Evolutionary conservation across 768 basidiomycete genomes (phyloP).

Genomic region (Suillus spraguei): DNA sequence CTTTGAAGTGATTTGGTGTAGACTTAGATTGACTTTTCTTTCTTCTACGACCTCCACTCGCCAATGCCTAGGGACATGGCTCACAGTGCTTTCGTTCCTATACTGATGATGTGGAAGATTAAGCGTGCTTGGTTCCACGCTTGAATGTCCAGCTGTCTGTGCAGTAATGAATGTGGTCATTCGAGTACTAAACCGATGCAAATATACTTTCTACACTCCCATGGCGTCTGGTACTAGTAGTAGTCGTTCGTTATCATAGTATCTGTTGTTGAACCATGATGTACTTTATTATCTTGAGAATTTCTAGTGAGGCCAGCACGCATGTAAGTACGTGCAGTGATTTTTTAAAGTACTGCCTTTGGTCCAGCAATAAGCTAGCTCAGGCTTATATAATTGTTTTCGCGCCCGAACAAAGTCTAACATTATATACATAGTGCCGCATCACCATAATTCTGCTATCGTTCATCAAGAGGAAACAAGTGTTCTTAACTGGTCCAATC

Average conservation of each 20-base stretch:
- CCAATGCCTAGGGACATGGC: slow-evolving; percentile 81
- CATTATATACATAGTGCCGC: too few species aligned
- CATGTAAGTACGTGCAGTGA: too few species aligned
- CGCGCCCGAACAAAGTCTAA: too few species aligned
- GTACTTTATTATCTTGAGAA: slow-evolving; percentile 1
- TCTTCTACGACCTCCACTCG: slow-evolving; percentile 47
- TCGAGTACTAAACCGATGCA: slow-evolving; percentile 78
- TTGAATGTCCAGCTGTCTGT: slow-evolving; percentile 60
- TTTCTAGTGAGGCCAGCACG: background rate
- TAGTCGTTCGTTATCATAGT: background rate
- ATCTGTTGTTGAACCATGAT: background rate
- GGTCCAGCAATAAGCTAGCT: too few species aligned
- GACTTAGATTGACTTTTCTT: background rate
- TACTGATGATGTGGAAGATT: slow-evolving; percentile 77
- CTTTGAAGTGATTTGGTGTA: background rate
- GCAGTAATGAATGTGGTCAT: slow-evolving; percentile 51
- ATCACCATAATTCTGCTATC: too few species aligned
- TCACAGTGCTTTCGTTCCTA: slow-evolving; percentile 71
- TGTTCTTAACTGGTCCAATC: too few species aligned
- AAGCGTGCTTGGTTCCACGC: slow-evolving; percentile 67
- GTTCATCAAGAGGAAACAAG: too few species aligned
- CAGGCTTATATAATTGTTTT: too few species aligned
- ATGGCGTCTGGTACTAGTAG: too few species aligned
- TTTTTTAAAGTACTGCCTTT: too few species aligned
- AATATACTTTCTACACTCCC: slow-evolving; percentile 25